A percentile compares a stretch with the other conserved stretches of the same genome.
Conservation (phyloP, 495 filamentous ascomycete species). For the Trichoderma erinaceum region DNA sequence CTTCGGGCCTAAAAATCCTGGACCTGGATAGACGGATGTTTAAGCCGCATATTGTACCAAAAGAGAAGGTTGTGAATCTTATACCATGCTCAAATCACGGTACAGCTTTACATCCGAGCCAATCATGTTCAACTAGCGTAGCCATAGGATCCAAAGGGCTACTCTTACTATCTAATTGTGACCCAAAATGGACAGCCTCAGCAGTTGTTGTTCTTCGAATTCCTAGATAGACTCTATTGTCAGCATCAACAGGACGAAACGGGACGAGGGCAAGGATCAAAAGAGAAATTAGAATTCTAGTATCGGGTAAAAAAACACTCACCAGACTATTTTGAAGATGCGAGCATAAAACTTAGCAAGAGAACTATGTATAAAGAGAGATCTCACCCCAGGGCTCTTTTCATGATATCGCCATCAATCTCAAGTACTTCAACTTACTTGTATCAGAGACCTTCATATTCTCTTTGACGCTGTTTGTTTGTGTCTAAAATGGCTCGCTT, state of each 20-base stretch:
- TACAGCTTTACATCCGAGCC: neutral
- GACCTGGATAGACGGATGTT: neutral
- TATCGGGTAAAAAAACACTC: neutral
- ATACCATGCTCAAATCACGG: neutral
- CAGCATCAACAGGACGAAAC: neutral
- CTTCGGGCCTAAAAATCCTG: neutral
- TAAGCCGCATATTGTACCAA: neutral
- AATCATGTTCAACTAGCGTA: neutral
- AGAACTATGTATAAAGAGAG: neutral
- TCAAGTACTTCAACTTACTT: neutral
- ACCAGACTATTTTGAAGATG: neutral
- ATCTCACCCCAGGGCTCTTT: neutral
- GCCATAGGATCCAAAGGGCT: neutral
- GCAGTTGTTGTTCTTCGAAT: neutral
- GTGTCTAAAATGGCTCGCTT: neutral
- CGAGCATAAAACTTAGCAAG: neutral
- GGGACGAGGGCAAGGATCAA: neutral
- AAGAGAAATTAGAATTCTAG: neutral
- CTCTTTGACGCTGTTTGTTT: neutral
- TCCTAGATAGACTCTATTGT: neutral
- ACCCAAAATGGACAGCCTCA: neutral
- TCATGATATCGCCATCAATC: neutral
- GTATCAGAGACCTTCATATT: neutral
- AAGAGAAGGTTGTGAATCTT: neutral
- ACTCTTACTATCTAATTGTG: neutral